Percentiles rank a stretch among this genome's conserved stretches.
phyloP scores from a whole-genome alignment of 2,329 filamentous ascomycete species.

The Diaporthe ampelina region DNA sequence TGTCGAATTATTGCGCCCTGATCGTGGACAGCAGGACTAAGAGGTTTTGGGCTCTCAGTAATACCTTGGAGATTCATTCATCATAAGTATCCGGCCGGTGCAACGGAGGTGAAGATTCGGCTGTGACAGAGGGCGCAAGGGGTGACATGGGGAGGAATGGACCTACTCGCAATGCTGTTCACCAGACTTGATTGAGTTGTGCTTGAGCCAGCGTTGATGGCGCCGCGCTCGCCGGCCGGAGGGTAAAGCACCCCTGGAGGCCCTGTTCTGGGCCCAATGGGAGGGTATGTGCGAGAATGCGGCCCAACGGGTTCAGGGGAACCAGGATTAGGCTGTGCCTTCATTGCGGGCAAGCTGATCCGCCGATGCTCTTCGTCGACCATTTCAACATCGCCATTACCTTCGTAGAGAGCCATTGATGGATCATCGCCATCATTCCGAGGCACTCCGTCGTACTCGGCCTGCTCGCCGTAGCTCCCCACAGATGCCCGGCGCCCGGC shows the following conservation, averaged over 20 bases:
- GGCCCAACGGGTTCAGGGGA: constrained; percentile 66
- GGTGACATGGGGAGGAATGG: constrained; percentile 43
- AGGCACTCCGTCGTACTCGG: constrained; percentile 74
- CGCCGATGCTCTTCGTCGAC: constrained; percentile 72
- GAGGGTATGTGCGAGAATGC: constrained; percentile 85
- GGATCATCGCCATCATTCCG: constrained; percentile 67
- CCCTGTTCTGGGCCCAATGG: constrained; percentile 68
- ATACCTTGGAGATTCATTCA: constrained; percentile 79
- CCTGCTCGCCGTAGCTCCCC: constrained; percentile 84
- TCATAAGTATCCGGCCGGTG: constrained; percentile 61
- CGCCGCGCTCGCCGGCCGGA: constrained; percentile 69
- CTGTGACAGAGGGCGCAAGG: constrained; percentile 41
- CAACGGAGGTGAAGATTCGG: constrained; percentile 58
- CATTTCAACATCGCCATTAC: constrained; percentile 72
- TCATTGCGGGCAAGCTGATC: constrained; percentile 81
- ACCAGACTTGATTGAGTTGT: constrained; percentile 64
- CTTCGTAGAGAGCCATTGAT: constrained; percentile 70
- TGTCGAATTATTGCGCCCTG: constrained; percentile 62
- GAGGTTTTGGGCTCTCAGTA: constrained; percentile 88
- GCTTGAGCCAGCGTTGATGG: constrained; percentile 65
- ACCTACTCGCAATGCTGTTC: constrained; percentile 57
- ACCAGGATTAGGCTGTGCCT: constrained; percentile 76
- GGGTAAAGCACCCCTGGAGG: constrained; percentile 71
- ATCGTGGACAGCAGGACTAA: constrained; percentile 76
- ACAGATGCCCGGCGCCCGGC: constrained; percentile 91